phyloP scores from a whole-genome alignment of 2,329 filamentous ascomycete genomes.

The Exserohilum turcica region DNA sequence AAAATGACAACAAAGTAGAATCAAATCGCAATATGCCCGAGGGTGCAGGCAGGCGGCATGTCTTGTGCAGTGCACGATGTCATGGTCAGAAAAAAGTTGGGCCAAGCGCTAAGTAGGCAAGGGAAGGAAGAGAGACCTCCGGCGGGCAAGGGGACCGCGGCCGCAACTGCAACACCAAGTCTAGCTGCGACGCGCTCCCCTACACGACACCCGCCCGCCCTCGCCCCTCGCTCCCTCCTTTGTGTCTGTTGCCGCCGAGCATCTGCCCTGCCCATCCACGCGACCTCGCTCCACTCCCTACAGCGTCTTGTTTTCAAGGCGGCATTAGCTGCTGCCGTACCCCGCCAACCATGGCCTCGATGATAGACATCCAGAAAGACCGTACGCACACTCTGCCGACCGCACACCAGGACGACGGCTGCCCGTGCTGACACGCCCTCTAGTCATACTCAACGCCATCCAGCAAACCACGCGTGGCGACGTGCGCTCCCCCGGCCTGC shows the following conservation, averaged over 20 bases:
- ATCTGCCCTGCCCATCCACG: neutral
- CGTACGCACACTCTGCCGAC: slow-evolving; percentile 51
- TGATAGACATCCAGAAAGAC: slow-evolving; percentile 82
- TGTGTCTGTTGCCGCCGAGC: neutral
- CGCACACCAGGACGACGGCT: neutral
- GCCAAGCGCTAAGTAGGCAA: slow-evolving; percentile 25
- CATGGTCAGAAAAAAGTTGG: slow-evolving; percentile 29
- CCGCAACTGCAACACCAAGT: slow-evolving; percentile 22
- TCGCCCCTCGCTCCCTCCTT: neutral
- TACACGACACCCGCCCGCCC: slow-evolving; percentile 17
- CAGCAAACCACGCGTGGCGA: slow-evolving; percentile 80
- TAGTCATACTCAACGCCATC: slow-evolving; percentile 75
- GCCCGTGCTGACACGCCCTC: slow-evolving; percentile 20
- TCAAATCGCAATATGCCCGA: slow-evolving; percentile 2
- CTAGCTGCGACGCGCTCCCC: slow-evolving; percentile 28
- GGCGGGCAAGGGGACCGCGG: slow-evolving; percentile 18
- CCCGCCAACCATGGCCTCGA: slow-evolving; percentile 73
- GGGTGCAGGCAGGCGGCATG: neutral
- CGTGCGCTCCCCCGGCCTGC: slow-evolving; percentile 57
- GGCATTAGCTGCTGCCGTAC: slow-evolving; percentile 28
- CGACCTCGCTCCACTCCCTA: neutral
- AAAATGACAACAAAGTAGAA: neutral
- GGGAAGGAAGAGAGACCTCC: slow-evolving; percentile 17
- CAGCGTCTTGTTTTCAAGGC: slow-evolving; percentile 1
- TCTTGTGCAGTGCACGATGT: slow-evolving; percentile 17